Conservation (phyloP, 208 protist genomes). For the Crithidia thermophila region DNA sequence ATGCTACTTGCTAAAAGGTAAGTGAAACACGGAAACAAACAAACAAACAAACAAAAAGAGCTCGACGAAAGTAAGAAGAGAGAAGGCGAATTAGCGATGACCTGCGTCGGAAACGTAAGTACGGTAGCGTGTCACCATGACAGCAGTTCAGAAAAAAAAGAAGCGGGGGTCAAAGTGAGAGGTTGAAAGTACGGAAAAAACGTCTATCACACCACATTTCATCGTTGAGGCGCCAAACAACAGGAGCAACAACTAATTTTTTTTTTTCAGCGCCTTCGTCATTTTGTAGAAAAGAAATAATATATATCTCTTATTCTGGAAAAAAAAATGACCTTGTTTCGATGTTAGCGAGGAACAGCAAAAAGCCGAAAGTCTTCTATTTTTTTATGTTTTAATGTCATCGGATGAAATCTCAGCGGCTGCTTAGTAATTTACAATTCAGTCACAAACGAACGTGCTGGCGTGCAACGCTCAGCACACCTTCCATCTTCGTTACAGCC, state of each 20-base stretch:
- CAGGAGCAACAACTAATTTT: too few relatives aligned
- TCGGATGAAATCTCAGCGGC: neutral
- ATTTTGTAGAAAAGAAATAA: neutral
- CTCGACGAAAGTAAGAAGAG: neutral
- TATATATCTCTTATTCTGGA: neutral
- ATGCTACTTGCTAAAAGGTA: too few relatives aligned
- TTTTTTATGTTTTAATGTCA: neutral
- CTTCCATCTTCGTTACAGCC: constrained; percentile 52
- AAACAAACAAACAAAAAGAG: neutral
- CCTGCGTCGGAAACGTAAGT: too few relatives aligned
- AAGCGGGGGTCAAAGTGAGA: too few relatives aligned
- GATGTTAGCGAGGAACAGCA: neutral
- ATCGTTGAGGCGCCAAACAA: too few relatives aligned
- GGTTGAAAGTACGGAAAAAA: too few relatives aligned
- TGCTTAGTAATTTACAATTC: neutral
- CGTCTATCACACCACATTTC: too few relatives aligned
- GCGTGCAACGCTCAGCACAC: constrained; percentile 37
- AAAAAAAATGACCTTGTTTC: neutral
- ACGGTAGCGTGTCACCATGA: too few relatives aligned
- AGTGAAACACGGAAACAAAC: neutral
- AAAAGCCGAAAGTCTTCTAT: neutral
- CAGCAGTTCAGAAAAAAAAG: too few relatives aligned
- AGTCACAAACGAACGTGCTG: constrained; percentile 28
- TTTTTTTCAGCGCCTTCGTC: too few relatives aligned
- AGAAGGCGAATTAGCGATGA: too few relatives aligned